Base-by-base conservation (phyloP, 768 basidiomycete species). In the Scleroderma citrinum region DNA sequence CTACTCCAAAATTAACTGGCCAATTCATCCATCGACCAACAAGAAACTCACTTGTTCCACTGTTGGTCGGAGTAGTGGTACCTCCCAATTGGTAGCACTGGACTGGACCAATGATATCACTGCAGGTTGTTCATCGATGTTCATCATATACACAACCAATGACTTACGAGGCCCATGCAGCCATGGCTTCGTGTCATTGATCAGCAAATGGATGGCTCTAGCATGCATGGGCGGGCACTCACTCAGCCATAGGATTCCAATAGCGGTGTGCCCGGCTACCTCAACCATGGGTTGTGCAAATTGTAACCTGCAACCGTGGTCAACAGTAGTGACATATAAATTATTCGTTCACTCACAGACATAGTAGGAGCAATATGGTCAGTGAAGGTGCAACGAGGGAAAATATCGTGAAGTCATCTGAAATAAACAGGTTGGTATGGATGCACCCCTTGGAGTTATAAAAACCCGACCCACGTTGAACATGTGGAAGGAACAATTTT, bases 401-500 rank as follows among this genome's bases (percentile, higher is more conserved):
- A 63, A 83, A 90, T 31, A 86, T 81, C 5, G 76, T 78, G 58
- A 85, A 91, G 61, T 84, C 83, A 58, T 67, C 88, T 90, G 52
- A 19, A 46, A 44, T 7, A 20, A 17, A 41, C 29, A 19, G 24
- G 44, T n/a, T 31, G 21, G 44, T 48, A 36, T 39, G 34, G 43
- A 44, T 38, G 24, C 43, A 14, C 23, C 39, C 30, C 47, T 17
- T 43, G 45, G 36, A 45, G 46, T 21, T 36, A 30, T 46, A 14
- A 14, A 39, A 17, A 39, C 40, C 34, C 31, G 7, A 69, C 81
- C 45, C 59, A 89, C 88, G 71, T 60, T 82, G 80, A 21, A 82
- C 63, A 40, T 71, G 64, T 0, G 88, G 85, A 24, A 88, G 70
- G 65, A 90, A 89, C 39, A 82, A 62, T 43, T 50, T 73, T 1